A percentile compares a stretch with the other conserved stretches of the same genome.
These are phyloP conservation scores for Penicillium flavigenum DNA, from an alignment of 495 filamentous ascomycete species.

Conservation along the genomic window DNA sequence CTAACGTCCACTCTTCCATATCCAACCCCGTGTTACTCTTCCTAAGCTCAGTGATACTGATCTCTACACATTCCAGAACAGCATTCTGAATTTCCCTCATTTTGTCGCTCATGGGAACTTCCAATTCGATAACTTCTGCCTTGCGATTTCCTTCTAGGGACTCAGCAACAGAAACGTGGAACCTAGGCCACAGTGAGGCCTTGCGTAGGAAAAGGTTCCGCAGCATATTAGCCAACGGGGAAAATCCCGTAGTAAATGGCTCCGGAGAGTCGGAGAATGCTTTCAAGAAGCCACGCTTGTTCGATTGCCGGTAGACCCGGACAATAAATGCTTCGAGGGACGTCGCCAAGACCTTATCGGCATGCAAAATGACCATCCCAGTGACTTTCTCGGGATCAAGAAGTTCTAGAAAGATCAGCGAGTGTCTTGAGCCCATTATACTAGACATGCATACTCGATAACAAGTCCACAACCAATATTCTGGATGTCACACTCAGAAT, in stretches of 20 bases:
- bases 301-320: conserved; percentile 88
- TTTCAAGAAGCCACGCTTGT: conserved; percentile 90
- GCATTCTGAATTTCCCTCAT: conserved; percentile 94
- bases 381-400: conserved; percentile 83
- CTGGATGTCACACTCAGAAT: conserved; percentile 96
- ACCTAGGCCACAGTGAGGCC: conserved; percentile 90
- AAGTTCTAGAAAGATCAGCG: conserved; percentile 48
- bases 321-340: conserved; percentile 93
- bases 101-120: conserved; percentile 92
- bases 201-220: conserved; percentile 88
- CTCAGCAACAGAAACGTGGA: conserved; percentile 84
- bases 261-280: conserved; percentile 95
- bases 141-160: conserved; percentile 88
- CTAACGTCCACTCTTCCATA: conserved; percentile 96
- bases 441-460: conserved; percentile 57
- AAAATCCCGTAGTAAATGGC: conserved; percentile 85
- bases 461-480: conserved; percentile 88
- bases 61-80: conserved; percentile 93
- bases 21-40: conserved; percentile 87
- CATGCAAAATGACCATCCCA: conserved; percentile 84
- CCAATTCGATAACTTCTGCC: conserved; percentile 94
- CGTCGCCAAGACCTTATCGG: conserved; percentile 81
- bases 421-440: neutral
- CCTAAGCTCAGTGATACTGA: conserved; percentile 86
- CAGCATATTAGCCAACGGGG: conserved; percentile 88